Conservation (phyloP, 305 asterid genomes). For the Fraxinus velutina region DNA sequence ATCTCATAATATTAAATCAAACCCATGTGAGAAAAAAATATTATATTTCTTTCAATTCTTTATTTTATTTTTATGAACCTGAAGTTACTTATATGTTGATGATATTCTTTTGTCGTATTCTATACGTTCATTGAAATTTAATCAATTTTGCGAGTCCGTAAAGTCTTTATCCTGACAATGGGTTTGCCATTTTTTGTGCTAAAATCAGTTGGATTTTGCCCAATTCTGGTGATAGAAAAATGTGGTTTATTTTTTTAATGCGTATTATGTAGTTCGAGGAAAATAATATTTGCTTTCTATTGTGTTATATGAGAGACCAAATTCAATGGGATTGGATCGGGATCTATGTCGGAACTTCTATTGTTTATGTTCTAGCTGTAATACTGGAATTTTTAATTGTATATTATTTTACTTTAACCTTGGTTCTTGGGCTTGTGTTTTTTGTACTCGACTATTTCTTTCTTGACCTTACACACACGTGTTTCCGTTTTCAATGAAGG, state of each 20-base stretch:
- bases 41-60: background rate
- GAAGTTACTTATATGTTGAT: background rate
- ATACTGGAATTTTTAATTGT: conserved; percentile 27
- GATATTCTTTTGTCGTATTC: conserved; percentile 9
- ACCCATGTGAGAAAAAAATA: conserved; percentile 53
- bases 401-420: conserved; percentile 42
- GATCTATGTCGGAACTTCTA: conserved; percentile 83
- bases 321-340: conserved; percentile 76
- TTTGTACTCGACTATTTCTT: conserved; percentile 28
- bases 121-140: conserved; percentile 16
- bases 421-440: conserved; percentile 47
- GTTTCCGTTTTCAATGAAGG: conserved; percentile 42
- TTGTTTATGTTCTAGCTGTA: conserved; percentile 43
- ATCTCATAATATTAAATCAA: conserved; percentile 7
- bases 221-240: conserved; percentile 17
- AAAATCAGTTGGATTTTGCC: conserved; percentile 23
- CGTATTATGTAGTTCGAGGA: background rate
- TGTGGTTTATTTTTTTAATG: conserved; percentile 9
- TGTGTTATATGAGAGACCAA: conserved; percentile 41
- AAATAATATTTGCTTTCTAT: background rate
- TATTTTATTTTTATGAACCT: conserved; percentile 10
- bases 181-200: conserved; percentile 38
- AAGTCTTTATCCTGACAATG: conserved; percentile 39
- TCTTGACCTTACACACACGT: conserved; percentile 21
- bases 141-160: conserved; percentile 31